A percentile compares a stretch with the other conserved stretches of the same genome.
These are phyloP conservation scores for Cutaneotrichosporon cutaneum DNA, from an alignment of 1,284 basidiomycete genomes.

Conservation along the genomic window DNA sequence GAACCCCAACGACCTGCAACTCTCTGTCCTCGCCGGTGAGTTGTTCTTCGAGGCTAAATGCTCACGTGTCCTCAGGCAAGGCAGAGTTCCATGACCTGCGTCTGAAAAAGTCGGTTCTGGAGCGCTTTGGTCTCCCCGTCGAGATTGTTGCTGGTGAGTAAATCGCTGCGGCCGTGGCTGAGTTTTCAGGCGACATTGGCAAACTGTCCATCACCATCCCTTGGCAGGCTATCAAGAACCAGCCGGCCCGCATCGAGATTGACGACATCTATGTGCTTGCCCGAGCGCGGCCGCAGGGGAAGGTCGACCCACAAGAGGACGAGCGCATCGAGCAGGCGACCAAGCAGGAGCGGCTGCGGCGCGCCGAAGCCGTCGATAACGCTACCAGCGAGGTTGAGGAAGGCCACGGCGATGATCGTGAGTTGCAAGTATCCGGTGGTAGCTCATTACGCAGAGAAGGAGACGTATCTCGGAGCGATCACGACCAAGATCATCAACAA, in stretches of 20 bases:
- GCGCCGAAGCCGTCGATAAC: constrained; percentile 81
- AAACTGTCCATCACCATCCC: constrained; percentile 90
- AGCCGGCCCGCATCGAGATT: constrained; percentile 86
- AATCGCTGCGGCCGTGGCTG: background rate
- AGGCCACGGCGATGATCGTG: constrained; percentile 43
- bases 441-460: constrained; percentile 56
- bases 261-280: constrained; percentile 91
- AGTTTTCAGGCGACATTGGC: constrained; percentile 78
- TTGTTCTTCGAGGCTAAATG: background rate
- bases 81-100: constrained; percentile 77
- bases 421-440: constrained; percentile 14
- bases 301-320: constrained; percentile 79
- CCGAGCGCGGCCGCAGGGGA: constrained; percentile 42
- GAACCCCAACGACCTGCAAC: constrained; percentile 90
- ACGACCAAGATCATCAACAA: constrained; percentile 94
- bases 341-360: constrained; percentile 85
- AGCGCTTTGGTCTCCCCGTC: constrained; percentile 93
- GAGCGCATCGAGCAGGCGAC: constrained; percentile 75
- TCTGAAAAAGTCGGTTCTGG: constrained; percentile 90
- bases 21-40: constrained; percentile 86
- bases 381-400: constrained; percentile 54
- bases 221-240: constrained; percentile 90
- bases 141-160: constrained; percentile 85
- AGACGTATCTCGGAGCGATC: constrained; percentile 77
- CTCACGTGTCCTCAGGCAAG: constrained; percentile 62